Conservation (phyloP, 768 basidiomycete genomes). For the Tulasnella sp. region DNA sequence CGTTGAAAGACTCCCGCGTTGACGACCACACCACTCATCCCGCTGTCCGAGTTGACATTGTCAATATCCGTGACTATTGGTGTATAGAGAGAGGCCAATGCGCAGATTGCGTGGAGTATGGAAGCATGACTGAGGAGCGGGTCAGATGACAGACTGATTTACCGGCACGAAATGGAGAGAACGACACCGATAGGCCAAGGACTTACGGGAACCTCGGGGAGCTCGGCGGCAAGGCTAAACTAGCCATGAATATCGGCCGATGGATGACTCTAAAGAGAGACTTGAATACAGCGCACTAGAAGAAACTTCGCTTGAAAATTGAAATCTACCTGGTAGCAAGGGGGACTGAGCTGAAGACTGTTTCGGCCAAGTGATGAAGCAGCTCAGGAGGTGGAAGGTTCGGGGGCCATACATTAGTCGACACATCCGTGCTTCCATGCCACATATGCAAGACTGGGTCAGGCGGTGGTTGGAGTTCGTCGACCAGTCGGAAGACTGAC, state of each 20-base stretch:
- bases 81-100: conserved; percentile 12
- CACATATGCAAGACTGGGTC: too few species aligned
- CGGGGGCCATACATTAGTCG: conserved; percentile 9
- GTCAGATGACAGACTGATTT: too few species aligned
- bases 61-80: not conserved
- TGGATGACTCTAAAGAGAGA: conserved; percentile 4
- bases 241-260: conserved; percentile 8
- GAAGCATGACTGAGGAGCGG: not conserved
- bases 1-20: not conserved
- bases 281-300: too few species aligned
- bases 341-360: conserved; percentile 12
- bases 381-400: conserved; percentile 5
- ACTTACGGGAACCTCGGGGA: conserved; percentile 9
- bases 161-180: too few species aligned
- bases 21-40: not conserved
- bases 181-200: not conserved
- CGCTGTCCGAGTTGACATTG: not conserved
- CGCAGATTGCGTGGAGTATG: conserved; percentile 17
- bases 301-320: too few species aligned
- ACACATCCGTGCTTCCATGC: too few species aligned
- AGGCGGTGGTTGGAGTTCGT: too few species aligned
- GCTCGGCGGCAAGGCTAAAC: not conserved
- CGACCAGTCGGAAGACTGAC: too few species aligned
- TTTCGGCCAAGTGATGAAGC: conserved; percentile 8
- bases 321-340: not conserved